Percentiles rank a stretch among this genome's conserved stretches.
These are phyloP conservation scores for Plenodomus tracheiphilus DNA, from an alignment of 2,329 filamentous ascomycete species.

Conservation along the genomic window DNA sequence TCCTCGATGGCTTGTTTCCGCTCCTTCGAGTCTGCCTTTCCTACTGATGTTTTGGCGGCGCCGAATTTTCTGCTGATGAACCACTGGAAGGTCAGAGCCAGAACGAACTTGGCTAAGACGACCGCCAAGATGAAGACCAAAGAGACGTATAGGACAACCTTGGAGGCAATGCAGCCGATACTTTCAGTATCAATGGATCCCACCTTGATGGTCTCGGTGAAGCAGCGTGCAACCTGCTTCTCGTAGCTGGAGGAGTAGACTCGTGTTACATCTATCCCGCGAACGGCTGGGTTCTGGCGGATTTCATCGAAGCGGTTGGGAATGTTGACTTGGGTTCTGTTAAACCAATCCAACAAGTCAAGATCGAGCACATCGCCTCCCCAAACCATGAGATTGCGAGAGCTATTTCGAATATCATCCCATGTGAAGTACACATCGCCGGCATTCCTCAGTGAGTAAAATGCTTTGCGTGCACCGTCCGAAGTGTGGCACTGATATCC, in stretches of 20 bases:
- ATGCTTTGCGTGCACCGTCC: conserved; percentile 65
- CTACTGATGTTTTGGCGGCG: conserved; percentile 81
- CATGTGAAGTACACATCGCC: conserved; percentile 96
- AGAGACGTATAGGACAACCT: conserved; percentile 94
- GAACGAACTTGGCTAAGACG: conserved; percentile 80
- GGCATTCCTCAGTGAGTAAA: conserved; percentile 70
- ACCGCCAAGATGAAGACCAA: conserved; percentile 90
- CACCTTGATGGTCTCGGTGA: conserved; percentile 93
- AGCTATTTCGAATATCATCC: conserved; percentile 87
- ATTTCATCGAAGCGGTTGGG: conserved; percentile 80
- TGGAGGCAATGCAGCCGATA: conserved; percentile 94
- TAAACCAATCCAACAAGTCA: conserved; percentile 87
- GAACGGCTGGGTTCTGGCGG: conserved; percentile 69
- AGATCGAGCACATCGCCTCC: conserved; percentile 92
- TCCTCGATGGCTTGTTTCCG: conserved; percentile 94
- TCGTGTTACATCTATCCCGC: conserved; percentile 86
- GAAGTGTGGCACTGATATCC: conserved; percentile 92
- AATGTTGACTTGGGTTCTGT: conserved; percentile 74
- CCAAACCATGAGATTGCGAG: conserved; percentile 90
- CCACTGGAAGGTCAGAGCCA: conserved; percentile 94
- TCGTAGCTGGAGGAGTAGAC: conserved; percentile 78
- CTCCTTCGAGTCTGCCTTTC: conserved; percentile 73
- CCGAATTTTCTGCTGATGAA: conserved; percentile 87
- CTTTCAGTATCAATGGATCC: conserved; percentile 94
- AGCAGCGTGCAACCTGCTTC: conserved; percentile 81